phyloP scores from a whole-genome alignment of 1,284 basidiomycete species.

The Cutaneotrichosporon sp. region DNA sequence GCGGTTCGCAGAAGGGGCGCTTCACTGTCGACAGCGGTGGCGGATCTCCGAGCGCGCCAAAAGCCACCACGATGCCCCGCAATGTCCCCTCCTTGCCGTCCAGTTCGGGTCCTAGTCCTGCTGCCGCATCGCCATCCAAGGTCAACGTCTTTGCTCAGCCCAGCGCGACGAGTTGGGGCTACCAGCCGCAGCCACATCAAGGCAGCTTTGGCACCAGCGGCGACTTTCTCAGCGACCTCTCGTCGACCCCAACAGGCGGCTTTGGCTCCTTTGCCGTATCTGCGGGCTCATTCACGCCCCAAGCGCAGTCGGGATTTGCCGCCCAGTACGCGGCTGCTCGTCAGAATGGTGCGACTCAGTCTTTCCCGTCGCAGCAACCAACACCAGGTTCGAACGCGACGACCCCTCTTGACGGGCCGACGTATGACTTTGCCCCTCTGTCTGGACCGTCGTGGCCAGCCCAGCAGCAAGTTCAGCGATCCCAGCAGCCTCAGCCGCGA shows the following conservation, averaged over 20 bases:
- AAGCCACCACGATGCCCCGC: background rate
- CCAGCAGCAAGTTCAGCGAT: no score
- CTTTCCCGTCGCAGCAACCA: background rate
- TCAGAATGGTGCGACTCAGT: constrained; percentile 5
- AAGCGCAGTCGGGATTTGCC: constrained; percentile 10
- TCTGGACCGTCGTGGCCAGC: constrained; percentile 1
- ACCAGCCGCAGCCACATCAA: constrained; percentile 4
- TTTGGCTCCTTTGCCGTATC: constrained; percentile 5
- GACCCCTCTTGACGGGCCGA: constrained; percentile 32
- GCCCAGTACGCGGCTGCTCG: constrained; percentile 14
- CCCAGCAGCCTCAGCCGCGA: no score
- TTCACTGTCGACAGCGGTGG: constrained; percentile 46
- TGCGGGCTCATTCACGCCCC: constrained; percentile 12
- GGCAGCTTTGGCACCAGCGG: constrained; percentile 1
- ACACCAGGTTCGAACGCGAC: constrained; percentile 9
- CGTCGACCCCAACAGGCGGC: constrained; percentile 8
- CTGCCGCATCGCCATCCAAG: constrained; percentile 17
- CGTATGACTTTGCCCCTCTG: constrained; percentile 9
- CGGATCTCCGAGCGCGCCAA: background rate
- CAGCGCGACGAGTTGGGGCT: background rate
- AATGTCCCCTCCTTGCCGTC: background rate
- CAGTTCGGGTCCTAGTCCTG: background rate
- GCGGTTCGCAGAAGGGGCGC: constrained; percentile 40
- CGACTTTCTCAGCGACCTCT: constrained; percentile 10
- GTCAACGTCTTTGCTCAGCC: constrained; percentile 19